Percentiles rank a stretch among this genome's conserved stretches.
phyloP scores from a whole-genome alignment of 2,329 filamentous ascomycete genomes.

The Emydomyces testavorans region DNA sequence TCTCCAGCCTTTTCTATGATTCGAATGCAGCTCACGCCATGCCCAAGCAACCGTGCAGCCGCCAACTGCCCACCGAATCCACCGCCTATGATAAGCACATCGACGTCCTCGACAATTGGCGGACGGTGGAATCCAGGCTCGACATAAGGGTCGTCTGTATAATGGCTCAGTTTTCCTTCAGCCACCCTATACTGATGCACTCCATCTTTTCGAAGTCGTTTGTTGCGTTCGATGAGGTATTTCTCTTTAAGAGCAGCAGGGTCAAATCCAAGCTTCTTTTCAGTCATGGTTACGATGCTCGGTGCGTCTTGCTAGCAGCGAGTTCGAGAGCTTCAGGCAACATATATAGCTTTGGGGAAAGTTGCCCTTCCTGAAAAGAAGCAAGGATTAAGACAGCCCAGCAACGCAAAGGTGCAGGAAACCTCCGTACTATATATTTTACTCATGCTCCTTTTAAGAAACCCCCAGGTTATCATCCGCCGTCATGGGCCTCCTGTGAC shows the following conservation, averaged over 20 bases:
- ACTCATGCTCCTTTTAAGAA: too few relatives aligned
- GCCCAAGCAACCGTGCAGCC: constrained; percentile 30
- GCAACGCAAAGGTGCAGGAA: too few relatives aligned
- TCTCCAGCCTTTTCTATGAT: constrained; percentile 37
- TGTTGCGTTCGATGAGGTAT: constrained; percentile 12
- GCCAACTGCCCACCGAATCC: constrained; percentile 36
- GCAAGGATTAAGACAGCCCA: too few relatives aligned
- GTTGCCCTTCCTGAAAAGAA: too few relatives aligned
- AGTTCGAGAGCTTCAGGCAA: neutral
- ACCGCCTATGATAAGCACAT: constrained; percentile 32
- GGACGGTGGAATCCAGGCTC: constrained; percentile 5
- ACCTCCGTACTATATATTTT: too few relatives aligned
- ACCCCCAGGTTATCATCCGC: too few relatives aligned
- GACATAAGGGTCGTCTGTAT: constrained; percentile 6
- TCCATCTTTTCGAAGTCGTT: constrained; percentile 12
- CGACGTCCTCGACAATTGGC: constrained; percentile 7
- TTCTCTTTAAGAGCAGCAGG: constrained; percentile 9
- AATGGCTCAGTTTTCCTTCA: neutral
- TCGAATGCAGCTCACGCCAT: constrained; percentile 22
- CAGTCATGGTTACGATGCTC: neutral
- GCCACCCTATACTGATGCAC: constrained; percentile 13
- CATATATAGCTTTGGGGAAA: neutral
- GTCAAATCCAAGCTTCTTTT: constrained; percentile 1
- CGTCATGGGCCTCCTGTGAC: too few relatives aligned
- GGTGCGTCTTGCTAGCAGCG: neutral